Conservation (phyloP, 371 early-diverging fungal genomes). For the Lichtheimia hyalospora region DNA sequence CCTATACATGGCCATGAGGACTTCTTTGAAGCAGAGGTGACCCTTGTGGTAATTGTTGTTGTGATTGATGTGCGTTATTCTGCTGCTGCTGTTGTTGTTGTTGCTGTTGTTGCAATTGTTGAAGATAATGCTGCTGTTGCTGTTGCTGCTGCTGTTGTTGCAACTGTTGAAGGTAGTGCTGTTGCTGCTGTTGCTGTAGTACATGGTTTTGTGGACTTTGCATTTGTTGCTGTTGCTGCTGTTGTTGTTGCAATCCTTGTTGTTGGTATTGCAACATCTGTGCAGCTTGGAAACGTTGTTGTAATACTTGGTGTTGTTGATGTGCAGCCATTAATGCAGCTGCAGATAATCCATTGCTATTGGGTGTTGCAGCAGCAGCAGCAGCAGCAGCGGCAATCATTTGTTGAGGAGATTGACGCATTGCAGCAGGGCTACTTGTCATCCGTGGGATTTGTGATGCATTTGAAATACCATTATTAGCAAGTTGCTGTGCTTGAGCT, state of each 20-base stretch:
- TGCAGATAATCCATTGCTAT: constrained; percentile 9
- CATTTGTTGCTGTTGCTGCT: constrained; percentile 15
- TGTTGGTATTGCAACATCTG: constrained; percentile 20
- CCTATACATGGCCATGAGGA: neutral
- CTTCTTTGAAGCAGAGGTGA: neutral
- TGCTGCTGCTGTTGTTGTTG: constrained; percentile 19
- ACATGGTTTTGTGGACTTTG: constrained; percentile 9
- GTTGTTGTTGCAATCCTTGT: constrained; percentile 17
- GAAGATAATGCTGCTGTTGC: constrained; percentile 18
- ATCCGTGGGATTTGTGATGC: constrained; percentile 7
- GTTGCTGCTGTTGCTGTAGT: constrained; percentile 16
- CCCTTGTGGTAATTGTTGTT: constrained; percentile 12
- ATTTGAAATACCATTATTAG: neutral
- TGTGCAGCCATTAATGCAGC: constrained; percentile 7
- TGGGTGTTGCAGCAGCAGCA: constrained; percentile 6
- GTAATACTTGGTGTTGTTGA: constrained; percentile 19
- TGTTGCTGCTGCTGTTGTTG: constrained; percentile 21
- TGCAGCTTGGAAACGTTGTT: constrained; percentile 18
- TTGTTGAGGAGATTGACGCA: constrained; percentile 13
- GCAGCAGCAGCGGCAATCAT: constrained; percentile 9
- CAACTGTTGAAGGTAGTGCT: constrained; percentile 8
- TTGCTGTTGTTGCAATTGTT: constrained; percentile 18
- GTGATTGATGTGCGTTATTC: constrained; percentile 7
- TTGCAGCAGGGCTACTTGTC: constrained; percentile 11
- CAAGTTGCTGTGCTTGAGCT: constrained; percentile 11